A percentile compares a stretch with the other conserved stretches of the same genome.
phyloP scores from a whole-genome alignment of 331 rosid species.

The Phaseolus coccineus region DNA sequence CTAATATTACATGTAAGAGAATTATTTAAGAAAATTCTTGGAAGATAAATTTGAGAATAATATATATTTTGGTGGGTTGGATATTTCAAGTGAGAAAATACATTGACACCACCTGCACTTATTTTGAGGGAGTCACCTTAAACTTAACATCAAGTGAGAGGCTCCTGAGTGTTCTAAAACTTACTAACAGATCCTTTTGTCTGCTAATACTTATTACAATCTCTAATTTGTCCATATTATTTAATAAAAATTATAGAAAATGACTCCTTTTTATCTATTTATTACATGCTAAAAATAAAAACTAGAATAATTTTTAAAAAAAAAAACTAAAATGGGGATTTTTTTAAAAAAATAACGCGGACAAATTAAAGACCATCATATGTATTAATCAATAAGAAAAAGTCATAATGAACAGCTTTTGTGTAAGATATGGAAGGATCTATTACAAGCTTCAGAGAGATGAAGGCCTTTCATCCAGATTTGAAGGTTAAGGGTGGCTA shows the following conservation, averaged over 20 bases:
- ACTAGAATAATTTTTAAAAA: not conserved
- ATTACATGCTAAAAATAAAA: conserved; percentile 1
- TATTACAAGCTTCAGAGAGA: conserved; percentile 21
- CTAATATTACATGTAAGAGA: not conserved
- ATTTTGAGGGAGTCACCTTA: not conserved
- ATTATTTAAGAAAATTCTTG: not conserved
- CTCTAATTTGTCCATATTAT: conserved; percentile 10
- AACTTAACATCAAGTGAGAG: not conserved
- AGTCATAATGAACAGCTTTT: conserved; percentile 29
- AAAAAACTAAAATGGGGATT: conserved; percentile 8
- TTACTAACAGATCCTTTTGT: not conserved
- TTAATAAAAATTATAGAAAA: not conserved
- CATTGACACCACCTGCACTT: not conserved
- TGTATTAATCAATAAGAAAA: not conserved
- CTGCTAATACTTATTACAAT: conserved; percentile 1
- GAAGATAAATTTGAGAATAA: not conserved
- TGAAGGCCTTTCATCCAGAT: conserved; percentile 28
- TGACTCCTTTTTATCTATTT: not conserved
- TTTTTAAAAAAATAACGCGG: not conserved
- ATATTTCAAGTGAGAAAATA: not conserved
- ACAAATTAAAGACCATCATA: conserved; percentile 7
- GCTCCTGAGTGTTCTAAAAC: not conserved
- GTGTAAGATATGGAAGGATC: conserved; percentile 12
- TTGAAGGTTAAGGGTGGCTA: conserved; percentile 12
- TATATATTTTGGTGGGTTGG: not conserved